Evolutionary conservation across 768 basidiomycete genomes (phyloP), one percentile per base, ranked within the genome.

Genomic region (Butyriboletus loyo): DNA sequence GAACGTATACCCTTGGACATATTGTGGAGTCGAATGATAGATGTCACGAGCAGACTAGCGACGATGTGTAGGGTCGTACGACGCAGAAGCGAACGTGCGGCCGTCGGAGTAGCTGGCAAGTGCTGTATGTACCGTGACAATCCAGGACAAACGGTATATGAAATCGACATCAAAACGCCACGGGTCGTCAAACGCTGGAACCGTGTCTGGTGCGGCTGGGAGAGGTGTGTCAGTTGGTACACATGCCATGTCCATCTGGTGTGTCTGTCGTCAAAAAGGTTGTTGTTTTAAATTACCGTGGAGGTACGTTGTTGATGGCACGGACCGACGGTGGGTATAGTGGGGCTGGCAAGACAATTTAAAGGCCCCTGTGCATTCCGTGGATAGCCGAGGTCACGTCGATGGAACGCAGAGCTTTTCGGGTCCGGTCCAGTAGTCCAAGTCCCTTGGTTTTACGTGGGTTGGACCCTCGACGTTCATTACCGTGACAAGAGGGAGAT

Each of bases 281-380:
- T 40, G 48, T 38, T 49, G 57, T 37, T 50, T 28, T 46, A 58
- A 63, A 63, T 63, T 54, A 63, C 62, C 62, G 59, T 36, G 45
- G 43, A 30, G 50, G 15, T 34, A 44, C 28, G 43, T 40, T 17
- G 15, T 24, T 50, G 44, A 40, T 34, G 49, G 36, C 27, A 42
- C 50, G 58, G 54, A 53, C n/a, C 30, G 22, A 36, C 64, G 61
- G 61, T 61, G 64, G 64, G 56, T 64, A 54, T 61, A 45, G 60
- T 65, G 57, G 63, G 62, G 54, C 46, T 31, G 3, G 27, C 38
- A 35, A 24, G 48, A 21, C n/a, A n/a, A n/a, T n/a, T n/a, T n/a
- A 41, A 56, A 43, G 37, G 25, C 49, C 49, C 53, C 46, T 52
- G 55, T 47, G n/a, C 4, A 9, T 22, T 17, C 34, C 14, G 21